These are phyloP conservation scores for Castanospermum australe DNA, from an alignment of 306 rosid species.

Conservation along the genomic window DNA sequence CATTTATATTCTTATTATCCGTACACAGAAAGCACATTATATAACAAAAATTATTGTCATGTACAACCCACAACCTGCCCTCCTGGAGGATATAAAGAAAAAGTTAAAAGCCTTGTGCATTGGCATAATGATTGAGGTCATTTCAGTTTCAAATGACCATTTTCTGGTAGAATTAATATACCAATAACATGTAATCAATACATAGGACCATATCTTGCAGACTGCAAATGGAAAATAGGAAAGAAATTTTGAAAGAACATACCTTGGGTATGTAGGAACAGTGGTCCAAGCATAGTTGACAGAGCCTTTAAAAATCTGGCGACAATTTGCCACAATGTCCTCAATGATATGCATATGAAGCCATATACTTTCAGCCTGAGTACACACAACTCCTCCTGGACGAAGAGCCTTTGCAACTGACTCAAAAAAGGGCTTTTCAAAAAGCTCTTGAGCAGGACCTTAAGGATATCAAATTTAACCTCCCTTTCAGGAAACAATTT, in stretches of 20 bases:
- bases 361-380: slow-evolving; percentile 99
- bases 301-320: slow-evolving; percentile 88
- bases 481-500: background rate
- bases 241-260: background rate
- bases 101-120: background rate
- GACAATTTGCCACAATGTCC: slow-evolving; percentile 79
- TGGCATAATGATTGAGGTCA: background rate
- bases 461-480: slow-evolving; percentile 30
- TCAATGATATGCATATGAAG: slow-evolving; percentile 98
- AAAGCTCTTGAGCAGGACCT: slow-evolving; percentile 99
- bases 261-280: slow-evolving; percentile 99
- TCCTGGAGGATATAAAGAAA: background rate
- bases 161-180: background rate
- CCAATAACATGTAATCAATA: background rate
- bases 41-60: background rate
- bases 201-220: background rate
- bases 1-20: background rate
- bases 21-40: background rate
- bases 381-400: slow-evolving; percentile 94
- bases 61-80: background rate
- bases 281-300: slow-evolving; percentile 99
- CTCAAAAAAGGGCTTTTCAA: slow-evolving; percentile 87
- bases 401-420: slow-evolving; percentile 88
- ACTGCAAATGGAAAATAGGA: background rate
- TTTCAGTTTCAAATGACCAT: slow-evolving; percentile 6